Evolutionary conservation across 441 rosid genomes (phyloP).

Genomic region (Sinapis alba): DNA sequence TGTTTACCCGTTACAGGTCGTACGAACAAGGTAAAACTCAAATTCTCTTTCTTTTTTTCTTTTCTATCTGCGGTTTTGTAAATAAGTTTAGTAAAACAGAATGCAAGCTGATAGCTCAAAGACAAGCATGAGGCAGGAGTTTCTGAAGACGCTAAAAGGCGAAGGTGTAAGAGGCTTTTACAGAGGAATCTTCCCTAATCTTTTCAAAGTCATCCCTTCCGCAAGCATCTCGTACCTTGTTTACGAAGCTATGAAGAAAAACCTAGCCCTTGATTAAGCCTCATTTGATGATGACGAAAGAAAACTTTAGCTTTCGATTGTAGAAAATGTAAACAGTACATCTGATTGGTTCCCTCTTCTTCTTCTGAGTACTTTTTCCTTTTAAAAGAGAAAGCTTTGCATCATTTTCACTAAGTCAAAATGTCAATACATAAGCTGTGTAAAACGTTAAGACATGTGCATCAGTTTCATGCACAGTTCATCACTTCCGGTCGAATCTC

Average conservation of each 20-base stretch:
- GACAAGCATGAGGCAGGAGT: constrained; percentile 62
- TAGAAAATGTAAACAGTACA: not conserved
- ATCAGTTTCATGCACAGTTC: constrained; percentile 55
- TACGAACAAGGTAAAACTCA: constrained; percentile 73
- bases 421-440: constrained; percentile 33
- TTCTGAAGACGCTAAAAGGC: constrained; percentile 57
- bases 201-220: constrained; percentile 73
- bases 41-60: not conserved
- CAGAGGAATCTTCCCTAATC: constrained; percentile 79
- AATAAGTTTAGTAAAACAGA: constrained; percentile 39
- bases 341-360: constrained; percentile 12
- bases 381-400: not conserved
- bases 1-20: constrained; percentile 91
- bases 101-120: constrained; percentile 70
- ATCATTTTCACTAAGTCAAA: not conserved
- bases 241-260: constrained; percentile 82
- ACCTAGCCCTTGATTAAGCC: constrained; percentile 49
- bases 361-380: not conserved
- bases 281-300: constrained; percentile 32
- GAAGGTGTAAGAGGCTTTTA: constrained; percentile 77
- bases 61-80: not conserved
- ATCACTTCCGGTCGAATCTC: constrained; percentile 45
- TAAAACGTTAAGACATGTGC: constrained; percentile 49
- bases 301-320: not conserved
- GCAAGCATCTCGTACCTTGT: constrained; percentile 82